Base-by-base conservation (phyloP, 352 stramenopile genomes). In the Blastocystis sp. region DNA sequence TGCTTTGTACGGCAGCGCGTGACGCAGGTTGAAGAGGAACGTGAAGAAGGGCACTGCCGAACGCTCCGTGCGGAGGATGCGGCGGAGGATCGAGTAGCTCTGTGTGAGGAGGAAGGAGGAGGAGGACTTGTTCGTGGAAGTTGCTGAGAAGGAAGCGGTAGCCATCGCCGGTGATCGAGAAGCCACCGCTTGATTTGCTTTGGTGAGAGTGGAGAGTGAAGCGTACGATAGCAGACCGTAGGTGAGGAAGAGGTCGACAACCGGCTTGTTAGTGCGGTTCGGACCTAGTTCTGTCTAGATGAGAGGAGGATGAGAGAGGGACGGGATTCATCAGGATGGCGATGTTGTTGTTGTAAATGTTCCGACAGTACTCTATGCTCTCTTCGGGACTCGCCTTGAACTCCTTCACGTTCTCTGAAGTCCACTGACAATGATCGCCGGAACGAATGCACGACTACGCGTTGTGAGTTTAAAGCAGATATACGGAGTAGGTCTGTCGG, bases 11-110 rank as follows among this genome's bases (percentile, higher is more conserved):
- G 69, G 69, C 29, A 61, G 53, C 36, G 56, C 56, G n/a, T 81
- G 69, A 1, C 44, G 69, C 11, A 81, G 46, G 42, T 64, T 81
- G 69, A 81, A 81, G 4, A 81, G 69, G 34, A 81, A 81, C 34
- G 69, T 63, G 46, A 81, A 64, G 21, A 64, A 46, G 6, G 46
- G 48, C 4, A 81, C 46, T 1, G 46, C n/a, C 9, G 40, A 46
- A 4, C n/a, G 21, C 9, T 27, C 36, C 42, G 36, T 49, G 29
- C 14, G 27, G 21, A 72, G 61, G 14, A 72, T 42, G 18, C n/a
- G 21, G 6, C 40, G 24, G 6, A 72, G 32, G 7, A 72, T 7
- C 21, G 40, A 29, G 42, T 46, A 42, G 32, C 51, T 59, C 51
- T 59, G 48, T 56, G 27, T 53, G 42, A 3, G 46, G 46, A 27